Evolutionary conservation across 192 early-diverging fungal species (phyloP), one percentile per base, ranked within the genome.

Genomic region (Gonapodya sp.): DNA sequence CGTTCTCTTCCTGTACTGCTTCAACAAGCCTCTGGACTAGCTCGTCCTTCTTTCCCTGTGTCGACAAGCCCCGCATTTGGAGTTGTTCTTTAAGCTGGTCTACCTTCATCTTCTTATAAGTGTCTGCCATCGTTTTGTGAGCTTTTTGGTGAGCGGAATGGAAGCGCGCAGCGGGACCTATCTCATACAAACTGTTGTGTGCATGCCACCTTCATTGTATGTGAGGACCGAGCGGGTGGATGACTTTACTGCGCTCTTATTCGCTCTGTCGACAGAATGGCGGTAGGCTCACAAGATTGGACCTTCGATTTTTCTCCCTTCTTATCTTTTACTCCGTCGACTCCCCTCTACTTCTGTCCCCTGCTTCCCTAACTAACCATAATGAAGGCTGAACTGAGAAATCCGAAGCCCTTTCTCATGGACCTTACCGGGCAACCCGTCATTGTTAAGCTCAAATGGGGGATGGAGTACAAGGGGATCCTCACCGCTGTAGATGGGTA

Each of bases 401-500:
- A 99, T 88, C 98, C 98, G 80, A 96, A 93, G 86, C 98, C 98
- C 8, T 98, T 97, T 85, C 90, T 99, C 36, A 94, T 93, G 79
- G 92, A 94, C 73, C 91, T 97, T 46, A 95, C 95, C 73, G 96
- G 97, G 36, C 95, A 96, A 85, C 89, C 96, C 30, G 92, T 98
- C 0, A 88, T 97, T 79, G 93, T 95, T 81, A 94, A 94, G 87
- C 87, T 99, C 84, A 99, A 99, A 89, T 99, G 98, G 98, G 97
- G 96, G 73, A 92, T 93, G 86, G 98, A 98, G 83, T 99, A 99
- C 92, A 95, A 96, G 83, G 98, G 96, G 1, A 88, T 90, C 81
- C 86, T 99, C 74, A 87, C 90, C 33, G 94, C 95, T 14, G 93
- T 96, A 1, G 97, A 99, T 87, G 93, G 93, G 35, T 98, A 99